Base-by-base conservation (phyloP, 1,284 basidiomycete genomes). In the Amanita bisporigera region DNA sequence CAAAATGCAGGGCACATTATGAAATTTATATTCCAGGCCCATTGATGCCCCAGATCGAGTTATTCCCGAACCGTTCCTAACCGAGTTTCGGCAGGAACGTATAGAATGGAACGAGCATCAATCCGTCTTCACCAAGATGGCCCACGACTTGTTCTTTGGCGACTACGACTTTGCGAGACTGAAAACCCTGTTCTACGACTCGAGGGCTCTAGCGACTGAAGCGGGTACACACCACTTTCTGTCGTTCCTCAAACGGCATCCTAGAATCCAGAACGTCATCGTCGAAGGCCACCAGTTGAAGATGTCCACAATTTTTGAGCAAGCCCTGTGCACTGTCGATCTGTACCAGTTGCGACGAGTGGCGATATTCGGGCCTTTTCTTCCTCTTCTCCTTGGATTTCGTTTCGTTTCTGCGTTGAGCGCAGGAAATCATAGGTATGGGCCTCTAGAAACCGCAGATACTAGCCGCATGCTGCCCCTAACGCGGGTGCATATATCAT, bases 361-460 rank as follows among this genome's bases (percentile, higher is more conserved):
- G 6, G 15, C 26, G 6, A 47, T 61, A 47, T 49, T 33, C 17
- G 60, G 60, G 12, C 29, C 60, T 15, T 6, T 61, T 36, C 41
- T 61, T 15, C 60, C 60, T 6, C 43, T 61, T 15, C 41, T 61
- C 14, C 26, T 61, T 19, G 60, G 60, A 33, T 61, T 47, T 31
- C 31, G 29, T 9, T 61, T 61, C 26, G 36, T n/a, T 40, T 24
- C n/a, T 49, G 60, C 29, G 19, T 14, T 5, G 33, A 33, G 9
- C 54, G 33, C 54, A 15, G 52, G 52, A 41, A 11, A 36, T 17
- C 15, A 17, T n/a, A 4, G 19, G 7, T 29, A 19, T 10, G 29
- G 26, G 11, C 54, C 54, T 19, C 33, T 55, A 9, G 33, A 19
- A 19, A 29, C 19, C 19, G 19, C 15, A 12, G 19, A 6, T 6